phyloP scores from a whole-genome alignment of 1,139 yeast genomes.

The Yamadazyma sp. region DNA sequence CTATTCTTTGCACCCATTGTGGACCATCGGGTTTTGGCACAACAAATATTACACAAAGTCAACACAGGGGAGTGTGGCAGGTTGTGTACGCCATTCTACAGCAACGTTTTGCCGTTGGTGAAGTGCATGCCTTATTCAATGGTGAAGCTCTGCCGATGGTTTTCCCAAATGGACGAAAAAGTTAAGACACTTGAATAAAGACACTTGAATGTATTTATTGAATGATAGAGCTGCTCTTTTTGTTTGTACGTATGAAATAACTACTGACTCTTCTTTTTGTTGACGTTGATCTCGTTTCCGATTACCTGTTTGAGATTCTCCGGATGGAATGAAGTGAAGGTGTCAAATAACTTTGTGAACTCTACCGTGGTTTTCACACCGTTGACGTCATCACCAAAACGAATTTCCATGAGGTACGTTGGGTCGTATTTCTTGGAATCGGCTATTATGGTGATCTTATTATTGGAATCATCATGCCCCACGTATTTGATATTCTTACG shows the following conservation, averaged over 20 bases:
- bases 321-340: conserved; percentile 45
- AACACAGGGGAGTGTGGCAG: conserved; percentile 53
- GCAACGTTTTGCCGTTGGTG: conserved; percentile 54
- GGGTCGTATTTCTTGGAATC: conserved; percentile 47
- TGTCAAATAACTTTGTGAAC: conserved; percentile 48
- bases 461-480: conserved; percentile 45
- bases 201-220: not conserved
- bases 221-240: too few relatives aligned
- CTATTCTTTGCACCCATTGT: conserved; percentile 66
- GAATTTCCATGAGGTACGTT: conserved; percentile 34
- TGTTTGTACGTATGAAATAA: too few relatives aligned
- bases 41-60: conserved; percentile 38
- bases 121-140: conserved; percentile 52
- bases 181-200: conserved; percentile 7
- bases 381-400: conserved; percentile 23
- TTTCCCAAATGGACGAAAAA: conserved; percentile 54
- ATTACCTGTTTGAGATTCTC: conserved; percentile 37
- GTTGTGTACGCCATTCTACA: conserved; percentile 58
- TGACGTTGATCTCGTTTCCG: conserved; percentile 25
- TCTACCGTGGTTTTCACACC: conserved; percentile 24
- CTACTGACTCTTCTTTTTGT: conserved; percentile 18
- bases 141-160: conserved; percentile 46
- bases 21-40: conserved; percentile 42
- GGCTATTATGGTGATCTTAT: conserved; percentile 37
- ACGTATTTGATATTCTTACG: conserved; percentile 57